These are phyloP conservation scores for Hansenula lynferdii DNA, from an alignment of 1,139 yeast species.

Conservation along the genomic window DNA sequence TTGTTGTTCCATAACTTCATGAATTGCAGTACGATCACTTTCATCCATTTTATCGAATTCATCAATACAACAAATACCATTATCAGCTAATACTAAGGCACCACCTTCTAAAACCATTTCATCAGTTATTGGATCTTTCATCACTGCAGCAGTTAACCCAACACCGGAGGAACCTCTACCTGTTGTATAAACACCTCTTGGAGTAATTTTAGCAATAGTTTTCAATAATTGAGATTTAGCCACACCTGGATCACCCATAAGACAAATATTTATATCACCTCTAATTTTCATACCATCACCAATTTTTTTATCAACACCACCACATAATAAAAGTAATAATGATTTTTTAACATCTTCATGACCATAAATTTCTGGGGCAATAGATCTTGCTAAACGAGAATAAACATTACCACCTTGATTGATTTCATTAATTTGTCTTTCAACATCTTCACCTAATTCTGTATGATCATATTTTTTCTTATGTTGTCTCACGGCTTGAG, in stretches of 20 bases:
- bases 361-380: conserved; percentile 98
- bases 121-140: conserved; percentile 98
- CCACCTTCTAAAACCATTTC: conserved; percentile 99
- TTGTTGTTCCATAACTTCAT: conserved; percentile 99
- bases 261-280: conserved; percentile 94
- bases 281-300: conserved; percentile 97
- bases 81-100: conserved; percentile 94
- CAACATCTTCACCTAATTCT: conserved; percentile 53
- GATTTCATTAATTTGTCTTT: conserved; percentile 49
- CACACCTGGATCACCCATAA: conserved; percentile 99
- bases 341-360: conserved; percentile 94
- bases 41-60: conserved; percentile 99
- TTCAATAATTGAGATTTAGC: conserved; percentile 96
- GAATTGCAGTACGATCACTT: conserved; percentile 93
- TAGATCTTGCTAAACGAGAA: conserved; percentile 76
- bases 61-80: conserved; percentile 98
- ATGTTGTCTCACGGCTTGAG: conserved; percentile 81
- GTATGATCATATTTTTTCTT: conserved; percentile 79
- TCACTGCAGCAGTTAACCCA: conserved; percentile 98
- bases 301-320: conserved; percentile 92
- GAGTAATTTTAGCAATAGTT: conserved; percentile 89
- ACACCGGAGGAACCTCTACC: conserved; percentile 99
- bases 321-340: conserved; percentile 73
- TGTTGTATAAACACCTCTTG: conserved; percentile 96
- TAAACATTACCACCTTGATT: conserved; percentile 65